A percentile compares a stretch with the other conserved stretches of the same genome.
phyloP scores from a whole-genome alignment of 441 rosid genomes.

The Manihot esculenta region DNA sequence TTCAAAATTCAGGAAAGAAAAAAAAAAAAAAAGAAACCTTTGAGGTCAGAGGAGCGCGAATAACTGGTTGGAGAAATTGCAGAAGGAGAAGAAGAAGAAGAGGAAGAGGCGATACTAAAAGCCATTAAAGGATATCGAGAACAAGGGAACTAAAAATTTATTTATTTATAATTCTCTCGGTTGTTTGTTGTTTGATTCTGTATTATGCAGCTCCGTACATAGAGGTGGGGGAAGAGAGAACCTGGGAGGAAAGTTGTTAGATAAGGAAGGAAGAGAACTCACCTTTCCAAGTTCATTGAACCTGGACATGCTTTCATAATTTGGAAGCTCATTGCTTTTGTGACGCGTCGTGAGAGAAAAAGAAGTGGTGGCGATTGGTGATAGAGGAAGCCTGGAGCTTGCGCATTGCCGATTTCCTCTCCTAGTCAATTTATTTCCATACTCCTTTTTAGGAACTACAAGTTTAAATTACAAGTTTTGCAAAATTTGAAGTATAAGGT shows the following conservation, averaged over 20 bases:
- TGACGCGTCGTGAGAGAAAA: too few relatives aligned
- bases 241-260: conserved; percentile 26
- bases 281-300: conserved; percentile 49
- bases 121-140: conserved; percentile 42
- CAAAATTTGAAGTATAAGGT: not conserved
- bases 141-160: not conserved
- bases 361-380: conserved; percentile 19
- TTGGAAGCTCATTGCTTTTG: too few relatives aligned
- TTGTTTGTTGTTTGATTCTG: not conserved
- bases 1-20: not conserved
- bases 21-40: conserved; percentile 34
- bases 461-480: not conserved
- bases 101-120: conserved; percentile 38
- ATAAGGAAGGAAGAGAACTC: conserved; percentile 23
- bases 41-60: conserved; percentile 45
- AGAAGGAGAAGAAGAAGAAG: conserved; percentile 58
- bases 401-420: too few relatives aligned
- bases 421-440: too few relatives aligned
- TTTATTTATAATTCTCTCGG: not conserved
- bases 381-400: too few relatives aligned
- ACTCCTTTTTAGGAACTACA: too few relatives aligned
- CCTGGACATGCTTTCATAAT: conserved; percentile 55
- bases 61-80: conserved; percentile 42
- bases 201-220: not conserved
- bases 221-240: not conserved